Percentiles rank a stretch among this genome's conserved stretches.
phyloP scores from a whole-genome alignment of 257 asterid genomes.

The Parsonsia alboflavescens region DNA sequence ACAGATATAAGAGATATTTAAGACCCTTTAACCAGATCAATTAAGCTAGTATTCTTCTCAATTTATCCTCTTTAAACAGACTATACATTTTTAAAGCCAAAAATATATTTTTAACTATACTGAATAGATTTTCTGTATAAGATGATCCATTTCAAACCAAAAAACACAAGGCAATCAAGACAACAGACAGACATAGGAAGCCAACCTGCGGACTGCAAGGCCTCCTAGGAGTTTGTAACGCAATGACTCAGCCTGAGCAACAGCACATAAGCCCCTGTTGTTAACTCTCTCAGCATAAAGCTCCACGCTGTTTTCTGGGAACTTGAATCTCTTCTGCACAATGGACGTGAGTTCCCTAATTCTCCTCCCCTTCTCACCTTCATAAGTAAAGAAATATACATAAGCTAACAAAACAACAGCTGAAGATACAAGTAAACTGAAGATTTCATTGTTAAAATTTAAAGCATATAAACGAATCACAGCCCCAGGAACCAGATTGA shows the following conservation, averaged over 20 bases:
- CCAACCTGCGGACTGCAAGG: constrained; percentile 63
- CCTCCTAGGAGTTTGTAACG: constrained; percentile 77
- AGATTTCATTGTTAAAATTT: background rate
- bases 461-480: background rate
- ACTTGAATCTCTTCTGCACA: constrained; percentile 68
- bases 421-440: background rate
- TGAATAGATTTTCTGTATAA: background rate
- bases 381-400: background rate
- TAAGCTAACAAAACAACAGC: no score
- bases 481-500: background rate
- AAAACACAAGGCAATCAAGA: background rate
- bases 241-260: constrained; percentile 70
- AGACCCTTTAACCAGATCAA: background rate
- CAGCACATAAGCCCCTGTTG: constrained; percentile 67
- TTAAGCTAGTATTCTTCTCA: background rate
- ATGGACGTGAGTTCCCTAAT: constrained; percentile 62
- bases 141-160: background rate
- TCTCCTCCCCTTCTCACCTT: constrained; percentile 74
- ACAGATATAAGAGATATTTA: background rate
- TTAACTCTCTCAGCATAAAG: constrained; percentile 72
- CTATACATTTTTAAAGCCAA: background rate
- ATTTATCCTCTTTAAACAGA: background rate
- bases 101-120: background rate
- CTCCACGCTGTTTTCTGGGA: constrained; percentile 62
- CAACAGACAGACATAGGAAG: background rate